Conservation (phyloP, 148 eudicot genomes). For the Fagopyrum esculentum region DNA sequence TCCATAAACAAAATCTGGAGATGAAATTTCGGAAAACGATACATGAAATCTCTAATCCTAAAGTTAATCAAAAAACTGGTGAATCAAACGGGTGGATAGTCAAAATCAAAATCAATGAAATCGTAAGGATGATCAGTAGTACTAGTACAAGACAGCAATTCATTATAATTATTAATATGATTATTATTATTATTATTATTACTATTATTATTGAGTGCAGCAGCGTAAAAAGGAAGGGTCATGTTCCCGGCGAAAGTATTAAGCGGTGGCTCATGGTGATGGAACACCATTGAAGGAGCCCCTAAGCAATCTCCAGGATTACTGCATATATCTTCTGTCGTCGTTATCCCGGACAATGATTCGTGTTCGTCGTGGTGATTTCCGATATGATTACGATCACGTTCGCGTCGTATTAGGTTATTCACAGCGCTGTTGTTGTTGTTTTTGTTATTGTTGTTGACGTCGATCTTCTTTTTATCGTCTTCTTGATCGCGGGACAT, state of each 20-base stretch:
- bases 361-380: not conserved
- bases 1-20: not conserved
- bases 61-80: not conserved
- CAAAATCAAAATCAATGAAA: conserved; percentile 17
- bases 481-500: conserved; percentile 16
- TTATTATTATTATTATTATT: not conserved
- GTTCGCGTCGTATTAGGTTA: not conserved
- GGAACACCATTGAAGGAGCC: not conserved
- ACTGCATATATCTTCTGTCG: not conserved
- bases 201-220: not conserved
- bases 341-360: conserved; percentile 4
- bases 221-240: not conserved
- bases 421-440: not conserved
- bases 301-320: not conserved
- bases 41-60: not conserved
- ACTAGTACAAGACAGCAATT: conserved; percentile 3
- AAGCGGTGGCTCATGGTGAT: not conserved
- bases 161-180: not conserved
- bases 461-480: conserved; percentile 29
- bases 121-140: conserved; percentile 14
- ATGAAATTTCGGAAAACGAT: not conserved
- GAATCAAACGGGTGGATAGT: not conserved
- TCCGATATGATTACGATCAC: not conserved
- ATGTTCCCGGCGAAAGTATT: not conserved
- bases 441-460: conserved; percentile 8